These are phyloP conservation scores for Oryza brachyantha DNA, from an alignment of 176 grass and related monocot genomes.

Conservation along the genomic window DNA sequence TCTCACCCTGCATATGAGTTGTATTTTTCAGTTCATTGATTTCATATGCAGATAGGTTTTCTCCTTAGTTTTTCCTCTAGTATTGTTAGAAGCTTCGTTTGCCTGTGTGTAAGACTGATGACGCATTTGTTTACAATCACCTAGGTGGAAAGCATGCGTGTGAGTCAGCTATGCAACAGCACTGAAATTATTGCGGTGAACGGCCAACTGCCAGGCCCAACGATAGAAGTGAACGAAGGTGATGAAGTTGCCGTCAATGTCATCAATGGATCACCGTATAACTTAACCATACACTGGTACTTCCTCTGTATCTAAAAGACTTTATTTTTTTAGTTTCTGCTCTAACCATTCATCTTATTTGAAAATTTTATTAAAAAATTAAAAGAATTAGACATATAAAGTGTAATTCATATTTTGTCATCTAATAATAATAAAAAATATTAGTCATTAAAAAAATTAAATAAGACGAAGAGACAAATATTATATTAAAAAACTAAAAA, in stretches of 20 bases:
- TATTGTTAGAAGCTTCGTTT: neutral
- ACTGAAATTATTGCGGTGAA: slow-evolving; percentile 55
- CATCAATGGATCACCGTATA: slow-evolving; percentile 40
- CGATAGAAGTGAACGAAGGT: slow-evolving; percentile 48
- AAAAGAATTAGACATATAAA: too few relatives aligned
- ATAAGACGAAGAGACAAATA: too few relatives aligned
- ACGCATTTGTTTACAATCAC: neutral
- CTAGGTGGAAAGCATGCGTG: slow-evolving; percentile 42
- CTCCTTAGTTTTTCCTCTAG: neutral
- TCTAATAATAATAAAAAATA: too few relatives aligned
- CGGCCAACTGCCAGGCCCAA: slow-evolving; percentile 48
- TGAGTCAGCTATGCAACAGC: slow-evolving; percentile 45
- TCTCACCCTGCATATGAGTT: slow-evolving; percentile 7
- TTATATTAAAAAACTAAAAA: too few relatives aligned
- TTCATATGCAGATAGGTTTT: neutral
- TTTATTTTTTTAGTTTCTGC: too few relatives aligned
- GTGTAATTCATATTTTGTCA: too few relatives aligned
- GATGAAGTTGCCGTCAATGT: slow-evolving; percentile 42
- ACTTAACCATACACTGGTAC: slow-evolving; percentile 59
- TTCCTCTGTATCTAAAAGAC: too few relatives aligned
- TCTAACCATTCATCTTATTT: too few relatives aligned
- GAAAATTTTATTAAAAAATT: too few relatives aligned
- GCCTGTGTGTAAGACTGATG: neutral
- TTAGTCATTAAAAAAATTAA: too few relatives aligned
- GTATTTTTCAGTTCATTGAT: neutral